Evolutionary conservation across 495 filamentous ascomycete genomes (phyloP), one percentile per base, ranked within the genome.

Genomic region (Penicillium odoratum): DNA sequence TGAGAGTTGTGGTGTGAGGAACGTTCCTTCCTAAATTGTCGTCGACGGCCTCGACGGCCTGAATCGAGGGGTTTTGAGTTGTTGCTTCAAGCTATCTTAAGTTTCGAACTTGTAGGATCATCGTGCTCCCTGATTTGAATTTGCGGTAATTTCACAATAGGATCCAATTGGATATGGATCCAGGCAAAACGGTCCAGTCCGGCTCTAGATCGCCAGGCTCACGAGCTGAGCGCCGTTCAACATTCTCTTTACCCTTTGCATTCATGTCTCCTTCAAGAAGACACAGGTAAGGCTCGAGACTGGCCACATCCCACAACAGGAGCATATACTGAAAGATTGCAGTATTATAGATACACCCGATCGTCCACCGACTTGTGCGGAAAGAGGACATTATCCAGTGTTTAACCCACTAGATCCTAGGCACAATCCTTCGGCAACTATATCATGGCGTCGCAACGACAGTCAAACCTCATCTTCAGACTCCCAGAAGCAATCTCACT

Each of bases 301-400:
- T 13, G 5, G 16, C 9, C 21, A 21, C 33, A 36, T 21, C 21
- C 10, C n/a, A 9, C 11, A 31, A 34, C 10, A 36, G 16, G 7
- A 30, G 10, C 31, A 52, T 10, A 33, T 36, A n/a, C 51, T 53
- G 38, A 53, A 29, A 40, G 25, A 53, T 6, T 45, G 4, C 28
- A 59, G 51, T 44, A 34, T 59, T 11, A 31, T 59, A 38, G 34
- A 54, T 6, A 30, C 48, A 5, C 45, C 58, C 9, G 48, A 40
- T 18, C 26, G 11, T 13, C 34, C 8, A 21, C 69, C 63, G 36
- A 61, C 63, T 3, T 76, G 70, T 34, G 62, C 67, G 16, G 72
- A 76, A 57, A 72, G 54, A 46, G 50, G 53, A 21, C 69, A 74
- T 48, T 77, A 76, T 51, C 74, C 74, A 1, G 51, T 77, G 9